Conservation (phyloP, 176 grass and related monocot genomes). For the Oryza meyeriana region DNA sequence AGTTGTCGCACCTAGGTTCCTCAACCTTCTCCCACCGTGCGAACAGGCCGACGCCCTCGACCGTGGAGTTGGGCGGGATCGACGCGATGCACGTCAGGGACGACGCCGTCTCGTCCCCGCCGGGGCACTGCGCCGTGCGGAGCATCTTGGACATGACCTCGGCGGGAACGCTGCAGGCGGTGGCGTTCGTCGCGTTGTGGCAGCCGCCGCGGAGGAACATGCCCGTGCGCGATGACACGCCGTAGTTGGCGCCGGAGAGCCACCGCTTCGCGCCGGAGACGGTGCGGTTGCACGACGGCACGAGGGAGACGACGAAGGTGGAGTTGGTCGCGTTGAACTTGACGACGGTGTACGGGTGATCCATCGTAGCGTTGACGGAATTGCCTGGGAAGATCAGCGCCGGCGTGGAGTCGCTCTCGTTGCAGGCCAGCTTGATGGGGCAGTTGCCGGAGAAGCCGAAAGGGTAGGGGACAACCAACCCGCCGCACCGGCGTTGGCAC, state of each 20-base stretch:
- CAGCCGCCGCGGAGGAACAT: constrained; percentile 39
- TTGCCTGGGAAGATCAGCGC: background rate
- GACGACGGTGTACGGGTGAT: background rate
- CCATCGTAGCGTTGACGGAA: too few relatives aligned
- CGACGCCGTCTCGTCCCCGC: background rate
- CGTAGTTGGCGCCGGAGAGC: constrained; percentile 45
- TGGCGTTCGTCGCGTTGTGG: rapidly evolving
- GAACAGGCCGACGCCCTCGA: background rate
- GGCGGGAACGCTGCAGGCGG: background rate
- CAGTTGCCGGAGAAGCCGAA: constrained; percentile 63
- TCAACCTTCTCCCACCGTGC: background rate
- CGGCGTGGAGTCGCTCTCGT: background rate
- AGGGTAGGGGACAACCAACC: constrained; percentile 34
- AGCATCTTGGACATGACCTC: background rate
- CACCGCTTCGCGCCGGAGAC: background rate
- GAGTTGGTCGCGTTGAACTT: constrained; percentile 10
- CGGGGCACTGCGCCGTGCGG: background rate
- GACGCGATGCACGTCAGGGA: constrained; percentile 22
- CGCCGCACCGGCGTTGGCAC: constrained; percentile 41
- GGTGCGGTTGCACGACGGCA: constrained; percentile 37
- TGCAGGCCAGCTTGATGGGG: constrained; percentile 37
- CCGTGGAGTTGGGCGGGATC: too few relatives aligned
- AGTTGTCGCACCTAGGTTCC: background rate
- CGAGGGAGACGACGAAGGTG: constrained; percentile 20
- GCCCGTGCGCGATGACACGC: constrained; percentile 25